A percentile compares a stretch with the other conserved stretches of the same genome.
Conservation (phyloP, 148 eudicot species). For the Fallopia convolvulus region DNA sequence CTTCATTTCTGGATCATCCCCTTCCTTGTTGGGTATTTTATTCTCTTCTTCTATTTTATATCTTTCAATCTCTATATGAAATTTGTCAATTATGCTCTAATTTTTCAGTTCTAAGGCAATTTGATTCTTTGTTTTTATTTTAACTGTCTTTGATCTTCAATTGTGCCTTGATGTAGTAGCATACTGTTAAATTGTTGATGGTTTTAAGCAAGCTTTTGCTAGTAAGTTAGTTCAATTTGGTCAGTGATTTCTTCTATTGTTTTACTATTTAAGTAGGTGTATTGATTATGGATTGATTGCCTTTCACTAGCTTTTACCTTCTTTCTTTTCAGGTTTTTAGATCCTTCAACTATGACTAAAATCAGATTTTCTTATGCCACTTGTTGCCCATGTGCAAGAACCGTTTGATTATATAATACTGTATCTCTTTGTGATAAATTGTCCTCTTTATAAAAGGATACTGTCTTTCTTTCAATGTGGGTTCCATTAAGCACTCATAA, state of each 20-base stretch:
- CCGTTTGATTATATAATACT: not conserved
- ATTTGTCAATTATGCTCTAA: not conserved
- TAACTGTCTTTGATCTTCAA: not conserved
- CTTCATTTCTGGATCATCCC: slow-evolving; percentile 43
- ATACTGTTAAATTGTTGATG: too few species aligned
- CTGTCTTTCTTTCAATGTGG: not conserved
- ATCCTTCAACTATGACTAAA: slow-evolving; percentile 8
- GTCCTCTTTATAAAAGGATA: not conserved
- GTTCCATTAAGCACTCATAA: slow-evolving; percentile 5
- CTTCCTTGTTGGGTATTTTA: slow-evolving; percentile 41
- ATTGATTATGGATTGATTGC: not conserved
- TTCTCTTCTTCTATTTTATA: not conserved
- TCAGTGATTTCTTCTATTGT: not conserved
- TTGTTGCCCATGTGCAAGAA: not conserved
- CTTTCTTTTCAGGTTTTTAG: not conserved
- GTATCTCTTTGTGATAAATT: not conserved
- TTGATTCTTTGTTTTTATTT: too few species aligned
- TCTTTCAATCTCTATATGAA: not conserved
- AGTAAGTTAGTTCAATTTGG: not conserved
- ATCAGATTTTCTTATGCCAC: not conserved
- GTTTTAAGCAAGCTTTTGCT: not conserved
- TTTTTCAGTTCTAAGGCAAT: not conserved
- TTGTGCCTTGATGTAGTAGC: not conserved
- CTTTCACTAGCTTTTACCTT: not conserved
- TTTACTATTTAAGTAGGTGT: not conserved